These are phyloP conservation scores for Polyporus tsugae DNA, from an alignment of 1,284 basidiomycete species.

Conservation along the genomic window DNA sequence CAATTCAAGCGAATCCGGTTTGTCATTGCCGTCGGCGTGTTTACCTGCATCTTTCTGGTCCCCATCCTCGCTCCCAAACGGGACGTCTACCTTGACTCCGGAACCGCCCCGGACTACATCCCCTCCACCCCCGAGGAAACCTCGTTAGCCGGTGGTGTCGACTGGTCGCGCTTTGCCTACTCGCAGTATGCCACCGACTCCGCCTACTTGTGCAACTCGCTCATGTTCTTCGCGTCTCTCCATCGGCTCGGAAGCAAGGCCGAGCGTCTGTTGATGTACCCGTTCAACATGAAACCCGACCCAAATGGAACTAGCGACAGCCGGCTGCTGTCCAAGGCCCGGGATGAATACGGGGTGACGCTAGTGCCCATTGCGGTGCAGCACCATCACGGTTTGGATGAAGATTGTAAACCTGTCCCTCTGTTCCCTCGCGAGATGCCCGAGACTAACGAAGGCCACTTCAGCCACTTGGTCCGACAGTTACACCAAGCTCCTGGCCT, in stretches of 20 bases:
- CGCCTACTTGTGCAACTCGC: background rate
- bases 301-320: background rate
- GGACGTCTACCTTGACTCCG: background rate
- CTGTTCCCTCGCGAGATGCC: background rate
- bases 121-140: background rate
- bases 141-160: background rate
- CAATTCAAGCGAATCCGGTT: background rate
- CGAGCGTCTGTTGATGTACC: background rate
- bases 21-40: background rate
- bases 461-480: constrained; percentile 1
- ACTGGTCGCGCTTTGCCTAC: background rate
- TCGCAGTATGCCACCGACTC: background rate
- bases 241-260: background rate
- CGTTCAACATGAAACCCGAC: background rate
- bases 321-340: background rate
- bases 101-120: background rate
- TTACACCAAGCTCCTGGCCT: background rate
- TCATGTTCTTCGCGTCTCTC: background rate
- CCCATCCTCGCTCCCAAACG: background rate
- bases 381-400: background rate
- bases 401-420: background rate
- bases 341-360: background rate
- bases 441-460: background rate
- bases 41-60: background rate
- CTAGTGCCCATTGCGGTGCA: background rate